These are phyloP conservation scores for Fusarium transvaalense DNA, from an alignment of 2,329 filamentous ascomycete genomes.

Conservation along the genomic window DNA sequence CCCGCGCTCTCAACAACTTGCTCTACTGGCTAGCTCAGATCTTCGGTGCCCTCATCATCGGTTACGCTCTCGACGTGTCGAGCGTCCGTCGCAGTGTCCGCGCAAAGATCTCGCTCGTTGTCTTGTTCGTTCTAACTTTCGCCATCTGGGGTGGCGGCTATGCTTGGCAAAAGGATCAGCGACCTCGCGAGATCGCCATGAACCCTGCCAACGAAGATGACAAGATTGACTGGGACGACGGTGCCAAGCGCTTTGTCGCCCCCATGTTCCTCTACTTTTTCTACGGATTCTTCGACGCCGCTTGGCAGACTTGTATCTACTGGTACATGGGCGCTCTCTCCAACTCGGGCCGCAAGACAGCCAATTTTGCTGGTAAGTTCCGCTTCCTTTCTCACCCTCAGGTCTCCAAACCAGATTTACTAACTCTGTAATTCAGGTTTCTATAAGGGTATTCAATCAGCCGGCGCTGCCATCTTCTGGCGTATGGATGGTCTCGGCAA, in stretches of 20 bases:
- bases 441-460: slow-evolving; percentile 71
- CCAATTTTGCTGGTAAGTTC: slow-evolving; percentile 74
- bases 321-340: slow-evolving; percentile 87
- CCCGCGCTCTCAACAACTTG: slow-evolving; percentile 66
- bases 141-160: slow-evolving; percentile 72
- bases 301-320: slow-evolving; percentile 66
- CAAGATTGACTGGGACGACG: slow-evolving; percentile 59
- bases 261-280: slow-evolving; percentile 79
- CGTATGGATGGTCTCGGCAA: slow-evolving; percentile 45
- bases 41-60: slow-evolving; percentile 63
- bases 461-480: slow-evolving; percentile 49
- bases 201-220: slow-evolving; percentile 52
- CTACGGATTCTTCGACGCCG: slow-evolving; percentile 76
- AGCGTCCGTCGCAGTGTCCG: slow-evolving; percentile 59
- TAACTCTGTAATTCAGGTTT: slow-evolving; percentile 65
- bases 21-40: slow-evolving; percentile 70
- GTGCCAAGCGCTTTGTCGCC: slow-evolving; percentile 65
- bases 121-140: slow-evolving; percentile 64
- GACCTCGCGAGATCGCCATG: slow-evolving; percentile 56
- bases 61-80: slow-evolving; percentile 59
- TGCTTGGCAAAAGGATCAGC: slow-evolving; percentile 71
- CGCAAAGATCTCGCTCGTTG: slow-evolving; percentile 60
- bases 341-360: slow-evolving; percentile 89
- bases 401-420: background rate
- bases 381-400: background rate